A percentile compares a stretch with the other conserved stretches of the same genome.
Conservation (phyloP, 805 yeast species). For the Suhomyces tanzawaensis region DNA sequence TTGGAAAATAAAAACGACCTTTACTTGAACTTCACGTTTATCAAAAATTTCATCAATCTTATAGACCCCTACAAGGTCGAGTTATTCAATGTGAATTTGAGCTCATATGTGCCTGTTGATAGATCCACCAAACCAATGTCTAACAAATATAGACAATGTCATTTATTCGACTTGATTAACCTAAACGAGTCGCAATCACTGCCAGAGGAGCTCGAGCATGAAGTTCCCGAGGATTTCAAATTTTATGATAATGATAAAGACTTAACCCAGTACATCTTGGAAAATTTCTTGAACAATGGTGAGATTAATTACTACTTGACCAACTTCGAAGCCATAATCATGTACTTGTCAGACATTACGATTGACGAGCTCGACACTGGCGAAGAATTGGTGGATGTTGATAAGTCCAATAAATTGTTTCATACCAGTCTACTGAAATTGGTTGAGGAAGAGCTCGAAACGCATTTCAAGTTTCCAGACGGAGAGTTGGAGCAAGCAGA, state of each 20-base stretch:
- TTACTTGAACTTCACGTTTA: slow-evolving; percentile 35
- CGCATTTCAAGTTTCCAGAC: slow-evolving; percentile 29
- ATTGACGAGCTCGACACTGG: slow-evolving; percentile 11
- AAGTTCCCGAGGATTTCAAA: slow-evolving; percentile 11
- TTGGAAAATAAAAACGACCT: slow-evolving; percentile 22
- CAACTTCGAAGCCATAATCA: slow-evolving; percentile 41
- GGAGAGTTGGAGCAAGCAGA: slow-evolving; percentile 17
- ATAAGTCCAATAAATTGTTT: slow-evolving; percentile 1
- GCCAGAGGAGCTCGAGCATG: slow-evolving; percentile 6
- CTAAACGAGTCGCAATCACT: slow-evolving; percentile 15
- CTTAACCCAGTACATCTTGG: slow-evolving; percentile 26
- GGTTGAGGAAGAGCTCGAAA: slow-evolving; percentile 28
- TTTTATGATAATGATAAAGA: slow-evolving; percentile 32
- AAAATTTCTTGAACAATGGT: slow-evolving; percentile 33
- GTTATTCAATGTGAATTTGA: slow-evolving; percentile 15
- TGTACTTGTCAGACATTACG: slow-evolving; percentile 36
- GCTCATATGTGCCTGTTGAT: slow-evolving; percentile 19
- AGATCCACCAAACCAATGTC: slow-evolving; percentile 12
- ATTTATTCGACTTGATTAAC: slow-evolving; percentile 32
- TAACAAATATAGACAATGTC: slow-evolving; percentile 16
- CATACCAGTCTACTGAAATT: slow-evolving; percentile 16
- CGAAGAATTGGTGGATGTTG: background rate
- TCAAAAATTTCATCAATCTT: slow-evolving; percentile 33
- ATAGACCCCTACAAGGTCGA: slow-evolving; percentile 32
- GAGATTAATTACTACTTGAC: slow-evolving; percentile 40